A percentile compares a stretch with the other conserved stretches of the same genome.
phyloP scores from a whole-genome alignment of 2,329 filamentous ascomycete species.

The Ophiognomonia clavigignenti-juglandacearum region DNA sequence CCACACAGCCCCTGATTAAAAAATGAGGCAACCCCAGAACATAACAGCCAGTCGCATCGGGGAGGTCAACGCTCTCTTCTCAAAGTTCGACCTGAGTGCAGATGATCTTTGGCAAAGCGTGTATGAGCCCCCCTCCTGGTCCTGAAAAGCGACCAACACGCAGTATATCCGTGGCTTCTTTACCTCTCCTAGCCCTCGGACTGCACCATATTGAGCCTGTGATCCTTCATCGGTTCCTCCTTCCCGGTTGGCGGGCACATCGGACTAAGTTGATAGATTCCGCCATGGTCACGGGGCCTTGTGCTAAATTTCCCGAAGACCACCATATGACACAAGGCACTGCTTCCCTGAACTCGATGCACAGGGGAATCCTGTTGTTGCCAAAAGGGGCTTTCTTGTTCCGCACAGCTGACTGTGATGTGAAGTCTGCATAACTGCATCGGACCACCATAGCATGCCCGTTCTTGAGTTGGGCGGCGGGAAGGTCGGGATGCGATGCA shows the following conservation, averaged over 20 bases:
- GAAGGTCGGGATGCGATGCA: neutral
- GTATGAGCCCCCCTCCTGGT: too few species aligned
- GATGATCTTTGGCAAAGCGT: too few species aligned
- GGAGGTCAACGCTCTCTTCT: too few species aligned
- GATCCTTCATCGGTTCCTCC: neutral
- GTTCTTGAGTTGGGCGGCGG: constrained; percentile 4
- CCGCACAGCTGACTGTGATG: constrained; percentile 2
- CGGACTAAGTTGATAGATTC: neutral
- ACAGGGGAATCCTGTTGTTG: neutral
- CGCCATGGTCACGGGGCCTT: constrained; percentile 1
- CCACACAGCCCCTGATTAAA: too few species aligned
- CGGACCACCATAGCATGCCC: neutral
- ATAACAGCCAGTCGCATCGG: too few species aligned
- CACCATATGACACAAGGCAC: neutral
- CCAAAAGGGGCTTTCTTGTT: neutral
- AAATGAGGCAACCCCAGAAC: too few species aligned
- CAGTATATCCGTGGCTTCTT: too few species aligned
- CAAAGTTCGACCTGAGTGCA: too few species aligned
- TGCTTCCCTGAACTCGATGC: neutral
- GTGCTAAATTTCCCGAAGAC: neutral
- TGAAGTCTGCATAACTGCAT: neutral
- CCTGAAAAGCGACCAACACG: too few species aligned
- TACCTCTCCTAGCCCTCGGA: too few species aligned
- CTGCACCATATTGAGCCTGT: neutral
- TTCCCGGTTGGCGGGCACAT: neutral